Evolutionary conservation across 768 basidiomycete genomes (phyloP), one percentile per base, ranked within the genome.

Genomic region (Mycena kentingensis): DNA sequence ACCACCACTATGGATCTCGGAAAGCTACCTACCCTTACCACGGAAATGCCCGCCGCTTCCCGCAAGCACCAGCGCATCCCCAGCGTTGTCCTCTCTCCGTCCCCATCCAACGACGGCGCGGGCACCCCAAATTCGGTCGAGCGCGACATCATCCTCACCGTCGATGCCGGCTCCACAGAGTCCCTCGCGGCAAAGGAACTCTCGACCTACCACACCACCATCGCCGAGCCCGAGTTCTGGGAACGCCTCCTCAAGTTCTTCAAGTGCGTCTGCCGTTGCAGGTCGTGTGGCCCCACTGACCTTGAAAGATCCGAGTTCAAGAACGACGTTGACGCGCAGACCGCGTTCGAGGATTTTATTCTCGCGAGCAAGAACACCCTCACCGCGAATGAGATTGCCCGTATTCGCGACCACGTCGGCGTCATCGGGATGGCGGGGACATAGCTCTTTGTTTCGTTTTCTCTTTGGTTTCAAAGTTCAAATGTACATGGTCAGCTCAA

Each of bases 171-270:
- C 1, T 68, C 73, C 31, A 77, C 76, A 42, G 60, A 66, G 7
- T 49, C 66, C n/a, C 41, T 60, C 27, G 74, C 78, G 11, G 70
- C 76, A 8, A 80, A 76, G 39, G 73, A 72, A 18, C 61, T 82
- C 24, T 76, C 79, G 10, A 63, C 82, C 8, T 93, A 85, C 69
- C 87, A 88, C 60, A 59, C 74, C 29, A 80, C 77, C n/a, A 76
- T 97, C n/a, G 74, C 89, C 2, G 74, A 83, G 27, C 90, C 93
- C 0, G 79, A 73, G 42, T 94, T 93, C 65, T 98, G 96, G 96
- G 73, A 77, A 35, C 78, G 78, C 19, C 64, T 96, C 13, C 74
- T 84, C 46, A 65, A 64, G 24, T 87, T 94, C 65, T 73, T 94
- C 58, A 75, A 75, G 83, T 86, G 56, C 21, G 78, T 74, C 19